Evolutionary conservation across 2,329 filamentous ascomycete genomes (phyloP), one percentile per base, ranked within the genome.

Genomic region (Myriosclerotinia curreyana): DNA sequence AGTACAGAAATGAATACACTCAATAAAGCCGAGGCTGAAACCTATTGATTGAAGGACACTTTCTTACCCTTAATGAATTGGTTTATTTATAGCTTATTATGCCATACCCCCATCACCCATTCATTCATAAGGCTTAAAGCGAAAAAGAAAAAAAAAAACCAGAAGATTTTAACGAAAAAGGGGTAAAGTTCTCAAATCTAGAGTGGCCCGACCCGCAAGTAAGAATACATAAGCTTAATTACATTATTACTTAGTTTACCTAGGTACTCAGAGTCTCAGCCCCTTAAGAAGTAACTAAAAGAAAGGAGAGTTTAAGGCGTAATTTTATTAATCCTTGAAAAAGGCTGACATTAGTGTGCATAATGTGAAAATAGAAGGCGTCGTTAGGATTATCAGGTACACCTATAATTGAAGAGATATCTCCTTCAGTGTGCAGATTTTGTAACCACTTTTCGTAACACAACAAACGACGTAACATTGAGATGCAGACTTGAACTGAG

Each of bases 171-270:
- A n/a, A 17, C 15, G 5, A 25, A 54, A 44, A 56, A 56, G 54
- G 54, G 55, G 55, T 8, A 36, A 36, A 6, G 7, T 48, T 56
- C 17, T 31, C 6, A 31, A 14, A n/a, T 40, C 42, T 44, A 6
- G 15, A 58, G 20, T 58, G 55, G 55, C 55, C 55, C 55, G 28
- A 58, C 28, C 55, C 42, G 55, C 20, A 48, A 15, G 42, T 17
- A 36, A n/a, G n/a, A n/a, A n/a, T n/a, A n/a, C n/a, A n/a, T n/a
- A n/a, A n/a, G n/a, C n/a, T 40, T 40, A 2, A 40, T 40, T 9
- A 40, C 38, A n/a, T 8, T 40, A 48, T 22, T 46, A 46, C n/a
- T n/a, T n/a, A n/a, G n/a, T n/a, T n/a, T n/a, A n/a, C n/a, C n/a
- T n/a, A n/a, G n/a, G n/a, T n/a, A n/a, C n/a, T n/a, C n/a, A n/a